Evolutionary conservation across 2,329 filamentous ascomycete species (phyloP), one percentile per base, ranked within the genome.

Genomic region (Tolypocladium guangdongense): DNA sequence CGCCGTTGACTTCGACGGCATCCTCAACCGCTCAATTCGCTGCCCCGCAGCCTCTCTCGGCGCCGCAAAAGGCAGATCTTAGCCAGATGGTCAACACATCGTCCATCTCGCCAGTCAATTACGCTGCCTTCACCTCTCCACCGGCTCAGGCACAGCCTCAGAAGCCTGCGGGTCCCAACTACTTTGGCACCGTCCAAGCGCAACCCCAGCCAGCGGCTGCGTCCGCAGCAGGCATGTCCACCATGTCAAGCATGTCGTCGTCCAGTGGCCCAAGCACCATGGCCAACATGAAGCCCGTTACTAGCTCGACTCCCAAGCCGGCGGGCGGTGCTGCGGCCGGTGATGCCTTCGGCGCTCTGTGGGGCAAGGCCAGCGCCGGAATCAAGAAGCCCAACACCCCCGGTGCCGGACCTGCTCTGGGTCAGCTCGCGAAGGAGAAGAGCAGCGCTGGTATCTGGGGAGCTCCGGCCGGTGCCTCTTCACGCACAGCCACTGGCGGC

Each of bases 341-440:
- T 20, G 93, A 99, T 68, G 92, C 88, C 0, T 99, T 99, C 63
- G 91, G 90, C 16, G 87, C 85, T 22, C 77, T 99, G 36, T 95
- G 95, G 82, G 86, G 86, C 55, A 83, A 82, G 59, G 85, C 84
- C 32, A 89, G 84, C 58, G 79, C 79, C 12, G 84, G 85, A 48
- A 80, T 90, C 59, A 90, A 90, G 75, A 95, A 93, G 73, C 71
- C 78, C 1, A 77, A 71, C 56, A 79, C 83, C 2, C 75, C 78
- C 14, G 76, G 74, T 11, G 74, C 78, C 52, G 87, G 86, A 0
- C 85, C 90, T 51, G 91, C 91, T 53, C 80, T 99, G 72, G 91
- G 90, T 33, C 91, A 95, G 68, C 82, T 99, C 70, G 92, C 91
- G n/a, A 96, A 96, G 76, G 90, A 96, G 72, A 96, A 97, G 78